Conservation (phyloP, 495 filamentous ascomycete species). For the Cryomyces minteri region DNA sequence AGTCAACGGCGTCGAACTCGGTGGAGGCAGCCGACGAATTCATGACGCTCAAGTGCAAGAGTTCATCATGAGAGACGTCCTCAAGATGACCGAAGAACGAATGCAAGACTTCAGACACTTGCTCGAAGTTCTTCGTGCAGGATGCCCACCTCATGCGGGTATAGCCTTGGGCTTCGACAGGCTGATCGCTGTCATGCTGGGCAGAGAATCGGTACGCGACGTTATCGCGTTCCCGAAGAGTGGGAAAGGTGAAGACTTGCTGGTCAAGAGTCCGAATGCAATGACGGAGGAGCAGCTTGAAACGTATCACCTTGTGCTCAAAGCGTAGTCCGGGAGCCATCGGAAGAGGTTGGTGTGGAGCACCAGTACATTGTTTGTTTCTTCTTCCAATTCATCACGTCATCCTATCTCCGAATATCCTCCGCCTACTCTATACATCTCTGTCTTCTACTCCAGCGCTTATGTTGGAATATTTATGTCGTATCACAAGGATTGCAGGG, state of each 20-base stretch:
- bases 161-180: conserved; percentile 88
- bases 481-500: too few relatives aligned
- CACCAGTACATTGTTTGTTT: too few relatives aligned
- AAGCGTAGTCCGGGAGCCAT: background rate
- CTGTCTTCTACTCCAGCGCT: background rate
- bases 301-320: conserved; percentile 47
- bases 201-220: conserved; percentile 59
- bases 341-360: too few relatives aligned
- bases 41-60: conserved; percentile 73
- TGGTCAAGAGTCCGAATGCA: conserved; percentile 54
- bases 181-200: conserved; percentile 62
- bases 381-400: too few relatives aligned
- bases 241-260: conserved; percentile 64
- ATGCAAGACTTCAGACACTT: conserved; percentile 68
- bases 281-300: conserved; percentile 44
- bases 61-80: conserved; percentile 66
- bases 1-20: conserved; percentile 86
- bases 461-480: too few relatives aligned
- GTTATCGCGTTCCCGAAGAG: conserved; percentile 95
- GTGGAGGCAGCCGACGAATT: conserved; percentile 84
- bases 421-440: background rate
- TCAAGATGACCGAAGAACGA: conserved; percentile 39
- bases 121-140: conserved; percentile 59
- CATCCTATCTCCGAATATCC: conserved; percentile 2
- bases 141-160: conserved; percentile 94